Conservation (phyloP, 2,329 filamentous ascomycete species). For the Lachnellula arida region DNA sequence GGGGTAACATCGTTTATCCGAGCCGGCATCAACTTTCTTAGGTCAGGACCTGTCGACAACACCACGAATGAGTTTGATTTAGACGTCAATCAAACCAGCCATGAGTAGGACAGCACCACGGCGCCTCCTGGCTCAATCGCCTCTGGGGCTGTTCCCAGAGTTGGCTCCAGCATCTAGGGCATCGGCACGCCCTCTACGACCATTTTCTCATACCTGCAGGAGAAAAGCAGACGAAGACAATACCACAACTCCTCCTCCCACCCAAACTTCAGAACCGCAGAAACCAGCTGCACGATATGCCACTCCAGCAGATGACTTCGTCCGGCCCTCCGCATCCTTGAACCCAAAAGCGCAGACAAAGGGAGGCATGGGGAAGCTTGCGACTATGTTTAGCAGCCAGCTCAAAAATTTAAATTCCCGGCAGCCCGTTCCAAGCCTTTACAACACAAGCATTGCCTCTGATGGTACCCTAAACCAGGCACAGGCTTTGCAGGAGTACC, state of each 20-base stretch:
- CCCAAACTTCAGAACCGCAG: not conserved
- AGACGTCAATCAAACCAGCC: constrained; percentile 9
- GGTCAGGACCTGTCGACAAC: constrained; percentile 6
- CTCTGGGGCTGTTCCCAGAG: constrained; percentile 14
- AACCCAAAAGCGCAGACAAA: constrained; percentile 7
- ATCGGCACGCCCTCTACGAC: constrained; percentile 21
- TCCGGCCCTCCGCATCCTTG: constrained; percentile 10
- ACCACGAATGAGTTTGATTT: not conserved
- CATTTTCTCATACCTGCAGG: constrained; percentile 33
- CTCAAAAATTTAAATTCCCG: not conserved
- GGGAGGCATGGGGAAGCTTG: not conserved
- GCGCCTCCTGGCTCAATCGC: constrained; percentile 28
- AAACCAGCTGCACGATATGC: not conserved
- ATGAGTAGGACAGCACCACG: constrained; percentile 29
- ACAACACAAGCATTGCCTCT: constrained; percentile 10
- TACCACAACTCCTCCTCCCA: not conserved
- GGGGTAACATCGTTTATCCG: constrained; percentile 9
- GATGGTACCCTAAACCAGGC: constrained; percentile 9
- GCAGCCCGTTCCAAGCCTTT: not conserved
- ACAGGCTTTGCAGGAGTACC: constrained; percentile 32
- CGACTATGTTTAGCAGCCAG: constrained; percentile 1
- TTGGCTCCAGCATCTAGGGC: constrained; percentile 3
- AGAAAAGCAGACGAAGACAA: constrained; percentile 18
- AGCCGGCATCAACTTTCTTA: constrained; percentile 24
- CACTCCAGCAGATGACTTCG: not conserved